Evolutionary conservation across 2,329 filamentous ascomycete species (phyloP).

Genomic region (Hypoxylon sp.): DNA sequence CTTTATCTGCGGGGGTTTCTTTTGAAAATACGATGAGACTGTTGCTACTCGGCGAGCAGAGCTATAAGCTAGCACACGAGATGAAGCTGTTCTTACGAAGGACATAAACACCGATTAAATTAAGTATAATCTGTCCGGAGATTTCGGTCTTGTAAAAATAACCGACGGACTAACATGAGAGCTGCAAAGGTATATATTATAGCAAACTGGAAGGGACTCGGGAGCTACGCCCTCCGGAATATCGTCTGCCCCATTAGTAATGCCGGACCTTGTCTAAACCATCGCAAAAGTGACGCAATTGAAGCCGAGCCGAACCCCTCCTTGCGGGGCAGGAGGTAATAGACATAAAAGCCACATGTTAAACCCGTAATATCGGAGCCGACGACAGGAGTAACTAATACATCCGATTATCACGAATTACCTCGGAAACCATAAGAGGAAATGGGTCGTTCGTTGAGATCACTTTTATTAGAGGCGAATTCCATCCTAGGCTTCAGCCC

Average conservation of each 20-base stretch:
- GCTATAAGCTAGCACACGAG: constrained; percentile 38
- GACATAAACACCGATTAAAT: constrained; percentile 35
- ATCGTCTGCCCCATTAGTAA: constrained; percentile 21
- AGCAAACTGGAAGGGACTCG: constrained; percentile 2
- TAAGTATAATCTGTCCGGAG: background rate
- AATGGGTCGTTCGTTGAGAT: constrained; percentile 6
- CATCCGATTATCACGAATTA: background rate
- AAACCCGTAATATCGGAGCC: constrained; percentile 26
- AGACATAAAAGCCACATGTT: background rate
- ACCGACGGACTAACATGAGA: background rate
- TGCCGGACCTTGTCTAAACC: constrained; percentile 9
- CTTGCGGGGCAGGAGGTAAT: constrained; percentile 20
- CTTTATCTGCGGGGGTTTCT: background rate
- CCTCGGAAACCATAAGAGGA: background rate
- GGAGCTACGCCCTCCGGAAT: background rate
- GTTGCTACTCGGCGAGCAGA: constrained; percentile 36
- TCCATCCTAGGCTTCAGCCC: background rate
- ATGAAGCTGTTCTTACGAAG: constrained; percentile 38
- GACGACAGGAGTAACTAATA: background rate
- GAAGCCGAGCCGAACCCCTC: constrained; percentile 29
- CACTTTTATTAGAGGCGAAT: constrained; percentile 22
- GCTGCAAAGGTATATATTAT: background rate
- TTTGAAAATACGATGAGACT: constrained; percentile 9
- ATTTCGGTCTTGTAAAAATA: constrained; percentile 14
- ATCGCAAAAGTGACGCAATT: constrained; percentile 39